These are phyloP conservation scores for Kuraishia ogatae DNA, from an alignment of 805 yeast species.

Conservation along the genomic window DNA sequence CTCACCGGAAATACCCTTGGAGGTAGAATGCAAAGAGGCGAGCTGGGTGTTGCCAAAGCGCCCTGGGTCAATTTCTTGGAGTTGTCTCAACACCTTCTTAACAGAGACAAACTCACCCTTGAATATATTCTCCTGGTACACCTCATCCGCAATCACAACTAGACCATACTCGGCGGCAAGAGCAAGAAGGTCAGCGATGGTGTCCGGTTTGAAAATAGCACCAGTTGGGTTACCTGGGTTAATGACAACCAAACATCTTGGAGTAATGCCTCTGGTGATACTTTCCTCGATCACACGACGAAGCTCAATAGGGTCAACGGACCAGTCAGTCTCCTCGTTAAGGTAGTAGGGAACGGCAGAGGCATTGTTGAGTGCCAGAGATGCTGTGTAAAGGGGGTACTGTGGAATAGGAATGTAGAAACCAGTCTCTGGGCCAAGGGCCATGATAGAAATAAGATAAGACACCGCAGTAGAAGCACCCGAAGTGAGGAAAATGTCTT, in stretches of 20 bases:
- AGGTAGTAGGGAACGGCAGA: slow-evolving; percentile 81
- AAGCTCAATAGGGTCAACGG: slow-evolving; percentile 63
- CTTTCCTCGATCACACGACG: slow-evolving; percentile 43
- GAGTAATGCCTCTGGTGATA: slow-evolving; percentile 40
- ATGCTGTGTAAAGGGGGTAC: slow-evolving; percentile 95
- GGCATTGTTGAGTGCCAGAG: slow-evolving; percentile 76
- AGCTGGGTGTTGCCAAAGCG: slow-evolving; percentile 66
- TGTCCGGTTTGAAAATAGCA: slow-evolving; percentile 55
- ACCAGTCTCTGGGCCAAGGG: slow-evolving; percentile 65
- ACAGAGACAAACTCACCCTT: slow-evolving; percentile 76
- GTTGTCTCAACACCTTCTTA: slow-evolving; percentile 64
- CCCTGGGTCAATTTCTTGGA: slow-evolving; percentile 43
- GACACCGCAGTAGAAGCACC: slow-evolving; percentile 97
- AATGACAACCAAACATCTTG: slow-evolving; percentile 82
- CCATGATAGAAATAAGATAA: slow-evolving; percentile 61
- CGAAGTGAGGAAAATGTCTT: slow-evolving; percentile 74
- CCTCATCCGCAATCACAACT: slow-evolving; percentile 94
- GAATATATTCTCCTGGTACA: slow-evolving; percentile 89
- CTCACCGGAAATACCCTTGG: slow-evolving; percentile 96
- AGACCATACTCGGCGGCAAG: slow-evolving; percentile 82
- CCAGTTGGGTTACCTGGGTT: slow-evolving; percentile 99
- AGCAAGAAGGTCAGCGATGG: slow-evolving; percentile 62
- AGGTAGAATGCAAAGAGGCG: slow-evolving; percentile 94
- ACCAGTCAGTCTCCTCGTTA: slow-evolving; percentile 79
- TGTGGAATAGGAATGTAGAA: slow-evolving; percentile 95